Conservation (phyloP, 169 alveolate species). For the Cyclospora cayetanensis region DNA sequence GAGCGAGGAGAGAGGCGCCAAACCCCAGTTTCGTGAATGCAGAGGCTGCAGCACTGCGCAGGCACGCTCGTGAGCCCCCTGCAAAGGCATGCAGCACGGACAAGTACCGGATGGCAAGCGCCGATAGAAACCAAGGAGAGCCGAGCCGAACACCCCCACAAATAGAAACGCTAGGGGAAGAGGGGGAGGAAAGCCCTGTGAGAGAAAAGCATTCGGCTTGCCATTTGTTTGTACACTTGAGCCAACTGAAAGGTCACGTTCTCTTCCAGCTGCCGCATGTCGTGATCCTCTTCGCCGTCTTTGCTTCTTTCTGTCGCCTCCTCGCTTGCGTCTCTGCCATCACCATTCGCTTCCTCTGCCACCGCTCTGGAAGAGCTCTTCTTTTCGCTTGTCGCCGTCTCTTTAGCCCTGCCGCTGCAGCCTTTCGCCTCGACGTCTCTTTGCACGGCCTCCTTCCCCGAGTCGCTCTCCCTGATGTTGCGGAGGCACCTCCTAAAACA, state of each 20-base stretch:
- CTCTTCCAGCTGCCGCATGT: background rate
- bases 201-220: too few species aligned
- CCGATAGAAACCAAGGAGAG: too few species aligned
- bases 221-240: background rate
- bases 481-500: constrained; percentile 62
- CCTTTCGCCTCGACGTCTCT: background rate
- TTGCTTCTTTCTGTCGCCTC: background rate
- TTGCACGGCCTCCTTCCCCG: background rate
- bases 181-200: too few species aligned
- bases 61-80: too few species aligned
- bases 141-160: too few species aligned
- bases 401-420: background rate
- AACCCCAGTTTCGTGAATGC: too few species aligned
- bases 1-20: too few species aligned
- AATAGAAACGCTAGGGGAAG: too few species aligned
- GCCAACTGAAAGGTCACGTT: constrained; percentile 13
- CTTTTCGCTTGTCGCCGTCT: background rate
- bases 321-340: background rate
- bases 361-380: background rate
- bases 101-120: too few species aligned
- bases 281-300: background rate
- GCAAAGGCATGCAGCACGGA: too few species aligned
- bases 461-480: background rate
- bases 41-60: too few species aligned
- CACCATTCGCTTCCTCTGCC: background rate